These are phyloP conservation scores for Arachis stenosperma DNA, from an alignment of 306 rosid species.

Conservation along the genomic window DNA sequence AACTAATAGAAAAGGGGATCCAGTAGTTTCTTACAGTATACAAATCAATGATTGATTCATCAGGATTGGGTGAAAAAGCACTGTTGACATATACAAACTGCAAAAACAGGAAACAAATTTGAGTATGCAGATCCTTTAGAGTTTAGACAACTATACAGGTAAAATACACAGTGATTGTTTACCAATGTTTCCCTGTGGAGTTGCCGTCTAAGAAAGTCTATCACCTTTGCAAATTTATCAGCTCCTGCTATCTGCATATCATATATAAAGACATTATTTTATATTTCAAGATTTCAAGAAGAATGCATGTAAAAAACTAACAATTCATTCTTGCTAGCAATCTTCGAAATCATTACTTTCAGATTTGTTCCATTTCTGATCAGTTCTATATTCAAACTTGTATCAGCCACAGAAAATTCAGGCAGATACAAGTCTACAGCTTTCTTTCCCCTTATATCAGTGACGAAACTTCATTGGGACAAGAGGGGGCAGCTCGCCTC, in stretches of 20 bases:
- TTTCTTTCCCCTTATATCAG: constrained; percentile 21
- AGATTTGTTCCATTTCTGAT: constrained; percentile 19
- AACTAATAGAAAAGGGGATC: constrained; percentile 22
- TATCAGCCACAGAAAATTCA: constrained; percentile 8
- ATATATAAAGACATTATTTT: constrained; percentile 9
- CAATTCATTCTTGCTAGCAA: background rate
- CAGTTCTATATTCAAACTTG: constrained; percentile 5
- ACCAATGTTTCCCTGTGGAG: constrained; percentile 94
- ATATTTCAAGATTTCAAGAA: background rate
- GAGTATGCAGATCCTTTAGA: constrained; percentile 36
- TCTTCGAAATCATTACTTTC: constrained; percentile 28
- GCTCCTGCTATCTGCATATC: constrained; percentile 72
- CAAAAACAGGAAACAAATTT: constrained; percentile 40
- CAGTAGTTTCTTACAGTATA: constrained; percentile 66
- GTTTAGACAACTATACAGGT: constrained; percentile 19
- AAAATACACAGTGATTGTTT: constrained; percentile 23
- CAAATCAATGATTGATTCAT: constrained; percentile 81
- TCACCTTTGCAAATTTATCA: constrained; percentile 92
- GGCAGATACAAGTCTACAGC: background rate
- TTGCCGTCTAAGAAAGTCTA: constrained; percentile 87
- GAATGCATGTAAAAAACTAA: background rate
- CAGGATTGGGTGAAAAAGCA: constrained; percentile 95
- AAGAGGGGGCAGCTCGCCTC: too few species aligned
- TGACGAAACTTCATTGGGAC: background rate
- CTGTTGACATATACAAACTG: constrained; percentile 95